Conservation (phyloP, 306 rosid species). For the Canavalia gladiata region DNA sequence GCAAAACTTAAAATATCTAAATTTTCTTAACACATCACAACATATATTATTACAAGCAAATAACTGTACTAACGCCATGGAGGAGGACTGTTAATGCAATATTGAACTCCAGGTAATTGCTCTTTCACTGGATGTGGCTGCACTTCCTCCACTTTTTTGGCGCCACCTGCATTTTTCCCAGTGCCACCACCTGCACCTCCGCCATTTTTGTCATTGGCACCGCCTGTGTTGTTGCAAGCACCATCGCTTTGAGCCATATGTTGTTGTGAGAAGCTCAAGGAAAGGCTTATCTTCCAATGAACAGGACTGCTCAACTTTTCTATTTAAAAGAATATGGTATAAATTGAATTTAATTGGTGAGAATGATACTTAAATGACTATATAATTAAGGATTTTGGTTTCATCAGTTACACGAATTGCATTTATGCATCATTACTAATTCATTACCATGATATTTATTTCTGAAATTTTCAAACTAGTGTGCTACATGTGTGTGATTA, state of each 20-base stretch:
- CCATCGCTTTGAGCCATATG: constrained; percentile 47
- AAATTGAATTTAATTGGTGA: background rate
- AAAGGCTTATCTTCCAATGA: background rate
- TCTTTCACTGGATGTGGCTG: constrained; percentile 56
- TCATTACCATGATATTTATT: background rate
- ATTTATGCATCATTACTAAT: background rate
- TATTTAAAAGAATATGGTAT: background rate
- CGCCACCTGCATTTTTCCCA: background rate
- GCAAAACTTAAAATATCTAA: constrained; percentile 4
- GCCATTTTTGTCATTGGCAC: background rate
- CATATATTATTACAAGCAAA: background rate
- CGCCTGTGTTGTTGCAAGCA: background rate
- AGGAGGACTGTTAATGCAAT: constrained; percentile 82
- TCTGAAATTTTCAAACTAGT: background rate
- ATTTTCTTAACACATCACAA: background rate
- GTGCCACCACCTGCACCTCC: background rate
- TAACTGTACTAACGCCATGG: constrained; percentile 73
- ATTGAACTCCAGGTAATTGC: constrained; percentile 79
- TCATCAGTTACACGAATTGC: constrained; percentile 12
- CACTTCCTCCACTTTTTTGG: constrained; percentile 5
- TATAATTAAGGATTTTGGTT: background rate
- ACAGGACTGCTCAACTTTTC: background rate
- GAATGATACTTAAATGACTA: background rate
- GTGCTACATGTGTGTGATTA: background rate
- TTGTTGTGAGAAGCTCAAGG: background rate